Base-by-base conservation (phyloP, 2,329 filamentous ascomycete genomes). In the Pestalotiopsis sp. region DNA sequence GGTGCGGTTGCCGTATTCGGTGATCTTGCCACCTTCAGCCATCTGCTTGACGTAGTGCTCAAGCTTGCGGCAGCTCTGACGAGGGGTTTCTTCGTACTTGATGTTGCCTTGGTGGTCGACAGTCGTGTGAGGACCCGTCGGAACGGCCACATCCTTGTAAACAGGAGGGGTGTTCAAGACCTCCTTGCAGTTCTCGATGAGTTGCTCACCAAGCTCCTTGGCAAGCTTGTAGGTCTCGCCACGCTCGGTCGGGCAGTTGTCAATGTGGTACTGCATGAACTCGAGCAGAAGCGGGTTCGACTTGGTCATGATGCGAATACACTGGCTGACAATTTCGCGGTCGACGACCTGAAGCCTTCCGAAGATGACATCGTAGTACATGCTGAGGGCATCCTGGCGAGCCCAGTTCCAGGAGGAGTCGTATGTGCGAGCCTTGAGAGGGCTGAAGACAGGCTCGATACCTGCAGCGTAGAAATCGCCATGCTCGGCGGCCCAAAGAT, bases 381-480 rank as follows among this genome's bases (percentile, higher is more conserved):
- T 99, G 84, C 88, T 96, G 66, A 99, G 89, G 36, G 95, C 96
- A 80, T 99, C 96, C 80, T 99, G 96, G 66, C 96, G 92, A 71
- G 94, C 96, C 96, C 96, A 99, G 81, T 99, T 99, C 96, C 96
- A 99, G 0, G 94, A 97, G 0, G 96, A 98, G 80, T 99, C 96
- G 83, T 99, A 99, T 11, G 96, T 91, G 78, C 96, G 92, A 39
- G 96, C 96, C 82, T 99, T 99, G 71, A 98, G 89, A 4, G 93
- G 86, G 77, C 93, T 97, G 83, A 99, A 99, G 23, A 94, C 91
- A 12, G 96, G 96, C 81, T 97, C 93, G 72, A 99, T 98, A 65
- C 96, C 96, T 31, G 93, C 86, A 25, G 96, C 96, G 78, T 99
- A 99, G 81, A 97, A 93, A 71, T 99, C 96, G 70, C 96, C 96